Base-by-base conservation (phyloP, 78 protist genomes). In the Ministeria vibrans region DNA sequence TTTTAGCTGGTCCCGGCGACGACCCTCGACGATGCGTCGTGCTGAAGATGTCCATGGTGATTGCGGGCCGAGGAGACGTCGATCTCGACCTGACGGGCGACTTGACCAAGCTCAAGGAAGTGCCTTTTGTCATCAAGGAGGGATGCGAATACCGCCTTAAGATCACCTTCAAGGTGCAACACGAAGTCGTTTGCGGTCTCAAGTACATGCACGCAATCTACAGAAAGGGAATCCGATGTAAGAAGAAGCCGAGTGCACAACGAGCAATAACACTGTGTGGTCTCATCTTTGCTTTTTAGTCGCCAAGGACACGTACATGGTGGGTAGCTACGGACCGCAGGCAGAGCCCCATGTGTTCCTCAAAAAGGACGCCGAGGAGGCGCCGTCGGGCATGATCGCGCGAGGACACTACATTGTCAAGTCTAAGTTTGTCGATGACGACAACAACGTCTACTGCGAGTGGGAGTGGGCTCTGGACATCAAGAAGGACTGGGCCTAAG, bases 151-250 rank as follows among this genome's bases (percentile, higher is more conserved):
- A 87, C 69, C 84, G 83, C 70, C 66, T 92, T 68, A n/a, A 38
- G 51, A n/a, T 88, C 49, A 42, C 63, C 30, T 92, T 89, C 91
- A 42, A 62, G 28, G 90, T 91, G 42, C 86, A 87, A 43, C 83
- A 89, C 80, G 92, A 91, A 23, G 86, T 89, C 63, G 91, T 92
- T 13, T n/a, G 87, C n/a, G 95, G 92, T 32, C 91, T 92, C 79
- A 78, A 80, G 76, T 88, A 82, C 78, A 15, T 83, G 0, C 88
- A 86, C 82, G 38, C 64, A 27, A 89, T 84, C 68, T 85, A 88
- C 73, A 88, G 88, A 72, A 61, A 63, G 69, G 86, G 87, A 34
- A 45, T 91, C 75, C 78, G 51, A 3, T 78, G 88, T 85, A 44
- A 32, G 79, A 20, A 3, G 55, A 46, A 13, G n/a, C n/a, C n/a